These are phyloP conservation scores for Cryptosporidium meleagridis DNA, from an alignment of 169 alveolate species.

Conservation along the genomic window DNA sequence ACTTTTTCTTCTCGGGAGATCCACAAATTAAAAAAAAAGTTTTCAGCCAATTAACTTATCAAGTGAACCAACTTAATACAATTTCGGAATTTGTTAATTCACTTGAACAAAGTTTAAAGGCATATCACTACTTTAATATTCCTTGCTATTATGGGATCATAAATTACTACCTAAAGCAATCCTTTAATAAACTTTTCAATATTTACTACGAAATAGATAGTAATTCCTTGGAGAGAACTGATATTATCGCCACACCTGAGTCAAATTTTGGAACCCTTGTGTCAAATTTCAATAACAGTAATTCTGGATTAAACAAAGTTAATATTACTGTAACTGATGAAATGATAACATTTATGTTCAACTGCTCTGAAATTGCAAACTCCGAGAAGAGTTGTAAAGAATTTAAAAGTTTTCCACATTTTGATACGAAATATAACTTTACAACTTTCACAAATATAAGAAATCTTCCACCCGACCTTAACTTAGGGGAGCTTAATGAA, in stretches of 20 bases:
- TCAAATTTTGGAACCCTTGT: background rate
- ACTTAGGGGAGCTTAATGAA: background rate
- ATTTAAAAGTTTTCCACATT: background rate
- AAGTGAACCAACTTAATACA: conserved; percentile 3
- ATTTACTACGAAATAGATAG: background rate
- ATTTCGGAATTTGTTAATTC: background rate
- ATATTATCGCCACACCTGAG: background rate
- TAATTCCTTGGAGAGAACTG: background rate
- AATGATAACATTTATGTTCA: conserved; percentile 11
- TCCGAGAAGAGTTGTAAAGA: background rate
- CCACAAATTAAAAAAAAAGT: background rate
- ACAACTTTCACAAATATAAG: background rate
- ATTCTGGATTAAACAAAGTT: background rate
- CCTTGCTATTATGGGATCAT: conserved; percentile 2
- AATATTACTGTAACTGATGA: background rate
- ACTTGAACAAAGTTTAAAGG: background rate
- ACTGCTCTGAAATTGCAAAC: background rate
- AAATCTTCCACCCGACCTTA: background rate
- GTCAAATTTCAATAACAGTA: background rate
- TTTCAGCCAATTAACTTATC: conserved; percentile 5
- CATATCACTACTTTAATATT: conserved; percentile 5
- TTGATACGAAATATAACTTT: background rate
- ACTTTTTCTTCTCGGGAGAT: background rate
- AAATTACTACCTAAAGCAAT: background rate
- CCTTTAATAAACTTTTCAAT: background rate